phyloP scores from a whole-genome alignment of 805 yeast species.

The Starmerella stigmatis region DNA sequence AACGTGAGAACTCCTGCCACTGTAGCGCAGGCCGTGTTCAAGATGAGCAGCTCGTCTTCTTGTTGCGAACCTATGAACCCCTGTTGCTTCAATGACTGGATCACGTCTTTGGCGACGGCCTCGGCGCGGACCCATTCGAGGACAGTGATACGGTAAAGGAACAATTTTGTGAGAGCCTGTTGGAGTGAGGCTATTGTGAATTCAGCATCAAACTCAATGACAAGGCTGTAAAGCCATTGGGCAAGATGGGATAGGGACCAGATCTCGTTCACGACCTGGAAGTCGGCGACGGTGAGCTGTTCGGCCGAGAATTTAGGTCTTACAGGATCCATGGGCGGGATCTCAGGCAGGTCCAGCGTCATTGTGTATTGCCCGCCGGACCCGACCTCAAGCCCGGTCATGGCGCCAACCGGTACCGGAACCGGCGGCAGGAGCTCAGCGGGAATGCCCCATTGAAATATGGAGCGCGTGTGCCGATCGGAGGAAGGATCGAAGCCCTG shows the following conservation, averaged over 20 bases:
- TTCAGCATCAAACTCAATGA: slow-evolving; percentile 18
- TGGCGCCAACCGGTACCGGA: slow-evolving; percentile 16
- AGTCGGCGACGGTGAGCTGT: slow-evolving; percentile 23
- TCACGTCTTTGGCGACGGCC: slow-evolving; percentile 24
- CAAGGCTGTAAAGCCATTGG: slow-evolving; percentile 19
- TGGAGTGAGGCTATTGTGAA: slow-evolving; percentile 8
- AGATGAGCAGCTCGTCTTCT: slow-evolving; percentile 13
- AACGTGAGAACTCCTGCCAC: slow-evolving; percentile 30
- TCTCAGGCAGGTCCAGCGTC: slow-evolving; percentile 22
- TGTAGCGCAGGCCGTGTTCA: slow-evolving; percentile 8
- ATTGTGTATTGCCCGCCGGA: slow-evolving; percentile 16
- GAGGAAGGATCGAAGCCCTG: neutral
- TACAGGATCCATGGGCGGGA: slow-evolving; percentile 20
- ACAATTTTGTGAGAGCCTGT: slow-evolving; percentile 22
- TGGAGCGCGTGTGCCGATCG: slow-evolving; percentile 11
- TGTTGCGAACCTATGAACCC: slow-evolving; percentile 20
- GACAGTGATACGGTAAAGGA: slow-evolving; percentile 24
- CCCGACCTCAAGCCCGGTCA: slow-evolving; percentile 14
- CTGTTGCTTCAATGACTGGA: slow-evolving; percentile 23
- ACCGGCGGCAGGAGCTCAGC: slow-evolving; percentile 19
- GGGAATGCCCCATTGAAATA: slow-evolving; percentile 19
- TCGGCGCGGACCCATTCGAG: slow-evolving; percentile 29
- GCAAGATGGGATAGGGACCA: slow-evolving; percentile 21
- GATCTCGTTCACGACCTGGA: slow-evolving; percentile 15
- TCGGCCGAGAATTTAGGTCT: slow-evolving; percentile 22